Evolutionary conservation across 2,329 filamentous ascomycete genomes (phyloP), one percentile per base, ranked within the genome.

Genomic region (Venturia oleaginea): DNA sequence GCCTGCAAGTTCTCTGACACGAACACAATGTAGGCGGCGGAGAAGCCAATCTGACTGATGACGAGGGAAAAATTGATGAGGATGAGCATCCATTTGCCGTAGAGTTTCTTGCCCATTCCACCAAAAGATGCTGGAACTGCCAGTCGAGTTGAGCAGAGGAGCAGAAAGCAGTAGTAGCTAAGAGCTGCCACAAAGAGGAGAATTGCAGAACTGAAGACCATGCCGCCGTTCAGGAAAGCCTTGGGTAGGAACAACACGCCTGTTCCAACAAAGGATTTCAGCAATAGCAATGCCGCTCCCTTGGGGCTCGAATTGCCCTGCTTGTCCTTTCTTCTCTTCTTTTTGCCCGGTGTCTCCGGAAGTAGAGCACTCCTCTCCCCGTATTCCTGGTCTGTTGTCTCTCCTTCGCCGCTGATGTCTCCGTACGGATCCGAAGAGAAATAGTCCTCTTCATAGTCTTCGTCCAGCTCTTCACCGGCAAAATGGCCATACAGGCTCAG

Each of bases 181-280:
- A 99, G 80, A 2, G 84, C 80, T 7, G 94, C 92, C 19, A 99
- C 91, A 46, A 82, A 84, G 27, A 99, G 80, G n/a, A 99, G 84
- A 19, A 99, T 89, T 62, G 95, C 68, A 72, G 95, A 96, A 71
- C 92, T 96, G 76, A 99, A 99, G 19, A 96, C 79, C 92, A 99
- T 97, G 65, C 94, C 94, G 63, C 94, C 94, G 71, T 96, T 99
- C 68, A 97, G 83, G 73, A 94, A 99, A 4, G 94, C 93, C 59
- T 92, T 87, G 0, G 93, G 93, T 40, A 97, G 79, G 78, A 97
- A 97, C 19, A 97, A 81, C 10, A 97, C 93, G 64, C 93, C 93
- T 0, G 94, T 99, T 24, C 95, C 94, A 59, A 99, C 94, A 73
- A 99, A 99, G 0, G 93, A 97, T 79, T 99, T 99, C 68, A 99